Evolutionary conservation across 495 filamentous ascomycete genomes (phyloP).

Genomic region (Xylaria intraflava): DNA sequence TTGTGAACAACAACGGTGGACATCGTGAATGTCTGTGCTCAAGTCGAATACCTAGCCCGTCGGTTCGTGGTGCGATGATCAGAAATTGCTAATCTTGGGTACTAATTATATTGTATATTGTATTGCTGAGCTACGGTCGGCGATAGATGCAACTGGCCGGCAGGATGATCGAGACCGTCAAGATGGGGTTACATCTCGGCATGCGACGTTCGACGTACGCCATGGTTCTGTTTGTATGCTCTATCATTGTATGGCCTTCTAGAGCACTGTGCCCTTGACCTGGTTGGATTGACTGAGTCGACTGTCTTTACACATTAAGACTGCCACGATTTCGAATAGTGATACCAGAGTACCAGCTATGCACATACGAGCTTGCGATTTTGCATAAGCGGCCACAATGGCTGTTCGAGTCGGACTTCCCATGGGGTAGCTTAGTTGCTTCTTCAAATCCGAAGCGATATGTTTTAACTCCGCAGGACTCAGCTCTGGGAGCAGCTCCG

Average conservation of each 20-base stretch:
- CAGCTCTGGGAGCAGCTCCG: conserved; percentile 38
- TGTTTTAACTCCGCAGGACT: conserved; percentile 34
- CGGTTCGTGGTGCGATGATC: neutral
- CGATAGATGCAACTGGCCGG: too few relatives aligned
- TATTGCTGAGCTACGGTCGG: too few relatives aligned
- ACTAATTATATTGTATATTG: too few relatives aligned
- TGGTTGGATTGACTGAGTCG: conserved; percentile 48
- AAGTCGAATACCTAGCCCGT: neutral
- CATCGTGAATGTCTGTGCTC: neutral
- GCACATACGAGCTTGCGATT: conserved; percentile 43
- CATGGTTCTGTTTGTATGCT: conserved; percentile 1
- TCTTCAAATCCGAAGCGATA: conserved; percentile 56
- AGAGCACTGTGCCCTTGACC: conserved; percentile 43
- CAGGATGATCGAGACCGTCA: too few relatives aligned
- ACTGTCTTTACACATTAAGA: conserved; percentile 44
- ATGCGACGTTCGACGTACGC: too few relatives aligned
- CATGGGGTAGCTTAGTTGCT: conserved; percentile 53
- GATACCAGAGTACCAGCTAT: conserved; percentile 33
- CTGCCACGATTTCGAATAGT: conserved; percentile 35
- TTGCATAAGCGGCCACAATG: conserved; percentile 56
- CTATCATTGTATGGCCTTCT: neutral
- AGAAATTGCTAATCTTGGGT: too few relatives aligned
- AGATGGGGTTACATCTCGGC: too few relatives aligned
- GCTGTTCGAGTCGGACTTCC: conserved; percentile 52
- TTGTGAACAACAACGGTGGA: neutral